Base-by-base conservation (phyloP, 2,329 filamentous ascomycete species). In the Pezicula radicicola region DNA sequence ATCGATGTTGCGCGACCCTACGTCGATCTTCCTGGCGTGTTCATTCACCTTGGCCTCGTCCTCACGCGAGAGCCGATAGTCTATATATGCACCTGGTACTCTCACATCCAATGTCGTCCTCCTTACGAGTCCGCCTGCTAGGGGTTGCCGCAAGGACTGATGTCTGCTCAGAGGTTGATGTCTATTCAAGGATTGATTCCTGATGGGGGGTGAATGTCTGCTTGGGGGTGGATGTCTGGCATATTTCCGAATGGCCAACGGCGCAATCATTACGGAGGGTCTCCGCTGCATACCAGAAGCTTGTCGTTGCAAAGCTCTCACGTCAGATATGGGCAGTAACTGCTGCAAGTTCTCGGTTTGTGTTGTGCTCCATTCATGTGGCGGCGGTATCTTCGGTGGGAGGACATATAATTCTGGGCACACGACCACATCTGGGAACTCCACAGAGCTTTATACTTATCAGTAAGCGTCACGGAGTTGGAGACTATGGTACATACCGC, bases 371-470 rank as follows among this genome's bases (percentile, higher is more conserved):
- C 58, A 60, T 39, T 59, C 58, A 37, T 60, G 55, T n/a, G 55
- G 56, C 13, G 60, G 52, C 5, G 59, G 53, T 25, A 60, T 54
- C 9, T n/a, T 55, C 2, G 58, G 55, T 45, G 59, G 59, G 39
- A 55, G 57, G 30, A 59, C 59, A 52, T 48, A 50, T 16, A 65
- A 36, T 36, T 62, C 51, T 12, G 60, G 54, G 15, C 54, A 52
- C 4, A 63, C 51, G 19, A 57, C 37, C 36, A 61, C 39, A 16
- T 65, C 58, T 48, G 60, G 61, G 37, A 49, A 59, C 21, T 63
- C 58, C 10, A 57, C 60, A 39, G 54, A 59, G 50, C 62, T 62
- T 18, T 30, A 12, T 9, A 19, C 21, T 44, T 4, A 35, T 63
- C 36, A 61, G 55, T 21, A 35, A 27, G 6, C 1, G 18, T 35